phyloP scores from a whole-genome alignment of 257 asterid genomes.

The Euphrasia confusa region DNA sequence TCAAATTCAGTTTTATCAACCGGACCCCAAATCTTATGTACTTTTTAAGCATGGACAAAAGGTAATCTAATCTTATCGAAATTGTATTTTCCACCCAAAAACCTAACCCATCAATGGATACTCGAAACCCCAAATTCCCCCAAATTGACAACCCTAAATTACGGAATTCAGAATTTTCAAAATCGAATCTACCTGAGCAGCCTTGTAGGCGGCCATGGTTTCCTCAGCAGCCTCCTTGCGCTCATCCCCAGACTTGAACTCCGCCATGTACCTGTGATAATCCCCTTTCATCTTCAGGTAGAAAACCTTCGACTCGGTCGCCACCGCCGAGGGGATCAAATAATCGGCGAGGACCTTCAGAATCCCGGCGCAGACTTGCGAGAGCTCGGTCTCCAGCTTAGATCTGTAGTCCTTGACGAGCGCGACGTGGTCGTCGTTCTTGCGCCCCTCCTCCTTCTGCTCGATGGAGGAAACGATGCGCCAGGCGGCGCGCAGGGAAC shows the following conservation, averaged over 20 bases:
- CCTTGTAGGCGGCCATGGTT: slow-evolving; percentile 62
- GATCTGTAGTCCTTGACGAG: slow-evolving; percentile 71
- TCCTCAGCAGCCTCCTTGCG: slow-evolving; percentile 68
- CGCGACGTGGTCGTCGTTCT: slow-evolving; percentile 62
- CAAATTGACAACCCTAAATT: neutral
- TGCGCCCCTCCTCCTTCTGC: slow-evolving; percentile 69
- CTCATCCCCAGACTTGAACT: slow-evolving; percentile 54
- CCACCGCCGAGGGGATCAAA: slow-evolving; percentile 44
- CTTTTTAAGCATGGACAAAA: neutral
- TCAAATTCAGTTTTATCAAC: too few relatives aligned
- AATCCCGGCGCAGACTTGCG: slow-evolving; percentile 55
- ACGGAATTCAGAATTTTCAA: too few relatives aligned
- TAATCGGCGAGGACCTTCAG: slow-evolving; percentile 36
- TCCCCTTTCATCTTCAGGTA: slow-evolving; percentile 78
- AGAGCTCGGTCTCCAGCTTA: slow-evolving; percentile 53
- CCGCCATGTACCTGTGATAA: slow-evolving; percentile 59
- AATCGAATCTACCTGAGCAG: slow-evolving; percentile 51
- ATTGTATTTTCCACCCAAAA: neutral
- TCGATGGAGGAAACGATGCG: slow-evolving; percentile 61
- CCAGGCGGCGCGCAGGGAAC: slow-evolving; percentile 77
- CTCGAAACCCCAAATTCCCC: neutral
- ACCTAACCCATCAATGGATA: too few relatives aligned
- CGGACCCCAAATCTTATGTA: too few relatives aligned
- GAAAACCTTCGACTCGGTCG: slow-evolving; percentile 61
- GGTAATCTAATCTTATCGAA: neutral